Evolutionary conservation across 208 protist species (phyloP).

Genomic region (Wallacemonas sp.): DNA sequence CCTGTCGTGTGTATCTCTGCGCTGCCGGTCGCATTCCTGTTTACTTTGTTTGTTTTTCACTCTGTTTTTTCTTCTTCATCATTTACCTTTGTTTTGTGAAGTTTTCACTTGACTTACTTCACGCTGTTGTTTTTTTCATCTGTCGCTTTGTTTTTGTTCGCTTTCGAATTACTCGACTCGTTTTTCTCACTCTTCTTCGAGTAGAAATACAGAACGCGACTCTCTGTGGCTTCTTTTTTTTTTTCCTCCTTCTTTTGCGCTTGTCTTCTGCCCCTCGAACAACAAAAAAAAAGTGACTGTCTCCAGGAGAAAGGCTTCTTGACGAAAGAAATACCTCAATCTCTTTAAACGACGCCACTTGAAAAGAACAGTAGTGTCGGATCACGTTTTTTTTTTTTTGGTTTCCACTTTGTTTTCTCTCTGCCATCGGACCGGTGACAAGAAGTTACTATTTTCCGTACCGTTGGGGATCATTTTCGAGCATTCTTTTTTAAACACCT

Average conservation of each 20-base stretch:
- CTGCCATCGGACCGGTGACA: background rate
- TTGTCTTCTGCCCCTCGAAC: no score
- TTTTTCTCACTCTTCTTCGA: no score
- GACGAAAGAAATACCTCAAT: no score
- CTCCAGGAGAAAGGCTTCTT: no score
- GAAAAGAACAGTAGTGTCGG: background rate
- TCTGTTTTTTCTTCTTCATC: constrained; percentile 11
- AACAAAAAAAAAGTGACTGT: no score
- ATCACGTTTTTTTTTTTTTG: background rate
- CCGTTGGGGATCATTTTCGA: background rate
- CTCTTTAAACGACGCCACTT: no score
- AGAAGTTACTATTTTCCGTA: constrained; percentile 1
- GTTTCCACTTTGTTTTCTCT: constrained; percentile 7
- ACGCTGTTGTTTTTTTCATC: constrained; percentile 11
- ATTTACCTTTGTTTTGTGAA: constrained; percentile 8
- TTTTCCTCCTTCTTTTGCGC: no score
- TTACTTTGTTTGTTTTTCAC: no score
- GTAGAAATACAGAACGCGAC: no score
- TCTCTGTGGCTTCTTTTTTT: no score
- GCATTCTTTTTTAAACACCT: background rate
- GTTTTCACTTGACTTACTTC: background rate
- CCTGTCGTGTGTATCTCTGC: no score
- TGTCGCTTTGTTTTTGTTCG: background rate
- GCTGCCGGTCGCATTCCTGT: no score
- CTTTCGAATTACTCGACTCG: background rate